phyloP scores from a whole-genome alignment of 106 monocot species.

The Triglochin maritima region DNA sequence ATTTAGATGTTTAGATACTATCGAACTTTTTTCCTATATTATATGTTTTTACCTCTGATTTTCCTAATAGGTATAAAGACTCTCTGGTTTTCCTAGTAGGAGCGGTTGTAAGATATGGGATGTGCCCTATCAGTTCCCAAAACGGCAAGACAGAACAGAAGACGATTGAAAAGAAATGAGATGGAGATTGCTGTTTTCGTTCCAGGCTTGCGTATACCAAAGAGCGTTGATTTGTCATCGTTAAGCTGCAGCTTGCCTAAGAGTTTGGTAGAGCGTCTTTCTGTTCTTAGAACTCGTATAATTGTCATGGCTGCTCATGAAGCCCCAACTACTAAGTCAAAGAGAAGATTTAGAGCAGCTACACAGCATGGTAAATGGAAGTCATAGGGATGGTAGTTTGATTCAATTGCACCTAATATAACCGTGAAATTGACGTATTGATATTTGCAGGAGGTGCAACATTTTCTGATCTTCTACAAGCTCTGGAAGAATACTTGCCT shows the following conservation, averaged over 20 bases:
- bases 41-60: too few relatives aligned
- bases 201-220: slow-evolving; percentile 50
- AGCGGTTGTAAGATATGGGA: slow-evolving; percentile 29
- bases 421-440: background rate
- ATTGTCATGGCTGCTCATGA: slow-evolving; percentile 51
- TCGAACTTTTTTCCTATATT: too few relatives aligned
- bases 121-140: slow-evolving; percentile 35
- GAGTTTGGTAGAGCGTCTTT: slow-evolving; percentile 38
- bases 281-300: slow-evolving; percentile 37
- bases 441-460: slow-evolving; percentile 43
- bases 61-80: too few relatives aligned
- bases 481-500: slow-evolving; percentile 64
- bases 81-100: too few relatives aligned
- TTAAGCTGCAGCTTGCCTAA: slow-evolving; percentile 25
- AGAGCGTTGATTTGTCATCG: slow-evolving; percentile 20
- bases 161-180: slow-evolving; percentile 24
- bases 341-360: slow-evolving; percentile 18
- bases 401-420: too few relatives aligned
- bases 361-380: slow-evolving; percentile 41
- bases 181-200: slow-evolving; percentile 57
- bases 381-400: too few relatives aligned
- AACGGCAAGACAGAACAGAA: slow-evolving; percentile 24
- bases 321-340: slow-evolving; percentile 20
- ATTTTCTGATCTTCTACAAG: slow-evolving; percentile 52
- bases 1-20: too few relatives aligned